Evolutionary conservation across 2,329 filamentous ascomycete species (phyloP), one percentile per base, ranked within the genome.

Genomic region (Fusarium cyanostomum): DNA sequence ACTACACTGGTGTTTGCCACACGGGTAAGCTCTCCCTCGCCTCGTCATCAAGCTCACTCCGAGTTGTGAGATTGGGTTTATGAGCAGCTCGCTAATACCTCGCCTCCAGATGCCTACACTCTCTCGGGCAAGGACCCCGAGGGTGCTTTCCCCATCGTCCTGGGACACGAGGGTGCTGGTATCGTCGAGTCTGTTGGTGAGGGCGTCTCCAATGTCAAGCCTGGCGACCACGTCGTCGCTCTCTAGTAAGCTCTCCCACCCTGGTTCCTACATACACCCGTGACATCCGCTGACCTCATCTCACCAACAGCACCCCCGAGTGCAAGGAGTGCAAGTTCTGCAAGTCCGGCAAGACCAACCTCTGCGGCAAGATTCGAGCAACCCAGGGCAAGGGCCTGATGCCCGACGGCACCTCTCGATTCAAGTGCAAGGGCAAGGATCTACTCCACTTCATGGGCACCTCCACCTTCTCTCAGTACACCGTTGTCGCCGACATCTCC

Each of bases 301-400:
- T 42, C 24, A 43, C 16, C 35, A 57, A 52, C 52, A 96, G 93
- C 84, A 98, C 94, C 42, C 95, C 95, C 67, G 94, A 98, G 83
- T 98, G 95, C 84, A 85, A 87, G 70, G 94, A 98, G 80, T 99
- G 95, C 89, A 98, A 98, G 84, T 98, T 98, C 86, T 99, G 95
- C 90, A 95, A 92, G 80, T 98, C 94, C 37, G 95, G 94, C 82
- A 99, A 99, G 89, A 98, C 94, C 73, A 97, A 98, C 82, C 90
- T 98, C 57, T 98, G 94, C 82, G 95, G 95, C 78, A 98, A 98
- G 88, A 99, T 99, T 80, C 90, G 95, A 73, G 92, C 92, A 41
- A 98, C 95, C 39, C 95, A 99, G 82, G 95, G 95, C 72, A 91
- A 89, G 79, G 95, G 95, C 74, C 87, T 97, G 70, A 97, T 99